Percentiles rank a stretch among this genome's conserved stretches.
phyloP scores from a whole-genome alignment of 441 rosid species.

The Bruguiera hainesii region DNA sequence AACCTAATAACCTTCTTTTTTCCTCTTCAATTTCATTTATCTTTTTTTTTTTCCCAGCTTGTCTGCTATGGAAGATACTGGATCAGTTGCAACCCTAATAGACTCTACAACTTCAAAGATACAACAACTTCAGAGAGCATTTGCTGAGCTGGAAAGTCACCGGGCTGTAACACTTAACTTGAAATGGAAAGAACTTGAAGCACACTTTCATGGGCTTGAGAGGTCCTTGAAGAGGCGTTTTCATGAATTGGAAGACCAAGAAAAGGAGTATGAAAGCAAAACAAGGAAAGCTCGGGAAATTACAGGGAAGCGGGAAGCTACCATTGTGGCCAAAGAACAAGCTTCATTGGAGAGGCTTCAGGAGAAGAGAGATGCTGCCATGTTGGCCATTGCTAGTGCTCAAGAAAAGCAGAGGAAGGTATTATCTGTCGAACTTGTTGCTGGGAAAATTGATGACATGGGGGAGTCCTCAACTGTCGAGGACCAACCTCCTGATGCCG shows the following conservation, averaged over 20 bases:
- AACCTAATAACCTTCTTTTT: neutral
- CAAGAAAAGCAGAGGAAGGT: slow-evolving; percentile 52
- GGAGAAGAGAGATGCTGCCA: slow-evolving; percentile 84
- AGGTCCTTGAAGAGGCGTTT: slow-evolving; percentile 96
- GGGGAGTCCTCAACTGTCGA: slow-evolving; percentile 28
- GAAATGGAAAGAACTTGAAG: slow-evolving; percentile 97
- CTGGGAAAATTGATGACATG: slow-evolving; percentile 37
- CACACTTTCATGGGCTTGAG: slow-evolving; percentile 95
- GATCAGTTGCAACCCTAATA: slow-evolving; percentile 69
- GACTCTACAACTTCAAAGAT: slow-evolving; percentile 87
- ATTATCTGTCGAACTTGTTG: slow-evolving; percentile 38
- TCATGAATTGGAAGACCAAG: slow-evolving; percentile 93
- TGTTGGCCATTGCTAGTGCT: slow-evolving; percentile 56
- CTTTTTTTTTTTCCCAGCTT: slow-evolving; percentile 24
- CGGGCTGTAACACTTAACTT: slow-evolving; percentile 81
- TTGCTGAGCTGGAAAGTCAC: slow-evolving; percentile 94
- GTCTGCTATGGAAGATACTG: slow-evolving; percentile 62
- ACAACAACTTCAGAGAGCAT: slow-evolving; percentile 96
- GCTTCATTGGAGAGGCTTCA: slow-evolving; percentile 73
- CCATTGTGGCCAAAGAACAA: slow-evolving; percentile 74
- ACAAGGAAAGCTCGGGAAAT: slow-evolving; percentile 71
- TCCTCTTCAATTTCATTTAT: neutral
- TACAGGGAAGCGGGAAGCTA: slow-evolving; percentile 67
- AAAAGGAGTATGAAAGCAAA: slow-evolving; percentile 71
- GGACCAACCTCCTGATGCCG: slow-evolving; percentile 43